These are phyloP conservation scores for Mycena amicta DNA, from an alignment of 768 basidiomycete species.

Conservation along the genomic window DNA sequence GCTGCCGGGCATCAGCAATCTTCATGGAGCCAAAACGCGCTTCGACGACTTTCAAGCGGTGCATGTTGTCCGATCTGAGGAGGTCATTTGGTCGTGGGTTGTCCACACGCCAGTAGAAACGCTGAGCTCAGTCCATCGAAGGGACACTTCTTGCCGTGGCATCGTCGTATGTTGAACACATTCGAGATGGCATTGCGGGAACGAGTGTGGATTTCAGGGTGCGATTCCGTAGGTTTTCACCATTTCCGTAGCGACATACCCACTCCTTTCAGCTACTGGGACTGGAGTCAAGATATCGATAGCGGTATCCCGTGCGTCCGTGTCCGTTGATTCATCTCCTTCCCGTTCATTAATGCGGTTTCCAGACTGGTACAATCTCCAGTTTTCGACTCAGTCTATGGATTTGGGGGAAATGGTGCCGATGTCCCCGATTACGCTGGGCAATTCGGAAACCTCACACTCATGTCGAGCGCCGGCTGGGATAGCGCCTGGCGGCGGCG, in stretches of 20 bases:
- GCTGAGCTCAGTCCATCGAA: no score
- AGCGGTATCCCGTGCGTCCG: slow-evolving; percentile 23
- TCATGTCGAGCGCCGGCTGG: slow-evolving; percentile 12
- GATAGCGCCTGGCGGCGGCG: slow-evolving; percentile 14
- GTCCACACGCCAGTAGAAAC: no score
- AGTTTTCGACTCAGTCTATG: slow-evolving; percentile 37
- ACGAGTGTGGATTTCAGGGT: slow-evolving; percentile 40
- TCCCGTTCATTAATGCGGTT: background rate
- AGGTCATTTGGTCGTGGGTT: slow-evolving; percentile 38
- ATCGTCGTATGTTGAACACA: slow-evolving; percentile 33
- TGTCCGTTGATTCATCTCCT: background rate
- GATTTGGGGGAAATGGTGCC: slow-evolving; percentile 42
- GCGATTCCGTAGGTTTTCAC: slow-evolving; percentile 33
- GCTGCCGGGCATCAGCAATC: slow-evolving; percentile 27
- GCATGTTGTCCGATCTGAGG: slow-evolving; percentile 34
- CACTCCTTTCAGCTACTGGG: slow-evolving; percentile 38
- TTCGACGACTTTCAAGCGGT: slow-evolving; percentile 44
- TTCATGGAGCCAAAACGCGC: slow-evolving; percentile 30
- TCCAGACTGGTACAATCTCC: slow-evolving; percentile 35
- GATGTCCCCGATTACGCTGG: slow-evolving; percentile 27
- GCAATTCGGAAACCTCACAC: slow-evolving; percentile 13
- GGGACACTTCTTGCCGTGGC: slow-evolving; percentile 43
- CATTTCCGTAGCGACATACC: background rate
- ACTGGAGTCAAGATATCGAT: slow-evolving; percentile 41
- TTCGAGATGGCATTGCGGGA: slow-evolving; percentile 36